Base-by-base conservation (phyloP, 2,329 filamentous ascomycete species). In the Xylariales sp. region DNA sequence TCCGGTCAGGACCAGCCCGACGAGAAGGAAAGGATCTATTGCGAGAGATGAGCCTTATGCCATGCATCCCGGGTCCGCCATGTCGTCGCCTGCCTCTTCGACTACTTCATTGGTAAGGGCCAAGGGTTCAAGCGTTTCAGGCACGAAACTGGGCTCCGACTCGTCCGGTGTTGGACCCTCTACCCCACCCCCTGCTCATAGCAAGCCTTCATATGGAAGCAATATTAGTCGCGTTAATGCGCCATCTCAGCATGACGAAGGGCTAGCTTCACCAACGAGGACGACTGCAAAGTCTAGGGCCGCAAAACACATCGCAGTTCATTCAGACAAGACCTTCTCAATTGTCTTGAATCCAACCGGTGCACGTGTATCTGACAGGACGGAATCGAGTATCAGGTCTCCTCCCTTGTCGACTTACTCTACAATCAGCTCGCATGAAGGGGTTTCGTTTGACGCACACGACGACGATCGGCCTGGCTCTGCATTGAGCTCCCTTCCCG, bases 261-360 rank as follows among this genome's bases (percentile, higher is more conserved):
- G 31, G 46, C 46, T 54, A 46, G 37, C 46, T 37, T 50, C 51
- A 24, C 46, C 50, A 34, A 34, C 48, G n/a, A 38, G 43, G 36
- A 51, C 49, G 31, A 60, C 61, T 22, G 56, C 66, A 38, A 46
- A 51, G 35, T 65, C 68, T 11, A 62, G 68, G 32, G 62, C 68
- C 44, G 61, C 62, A 40, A 70, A 69, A 46, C 55, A 70, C 21
- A 69, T 80, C 44, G 68, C 66, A 40, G 60, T 80, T 20, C 67
- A 79, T 50, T 57, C 74, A 5, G 73, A 80, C 57, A 78, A 78
- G 59, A 80, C 76, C 4, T 80, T 81, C 51, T 76, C 74, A 12
- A 58, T 80, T 25, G 58, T 71, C 19, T 55, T 63, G 20, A 62
- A 59, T 31, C 46, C 54, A 31, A 46, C 53, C 47, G 39, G 51